Conservation (phyloP, 2,329 filamentous ascomycete genomes). For the Penicillium occitanis region DNA sequence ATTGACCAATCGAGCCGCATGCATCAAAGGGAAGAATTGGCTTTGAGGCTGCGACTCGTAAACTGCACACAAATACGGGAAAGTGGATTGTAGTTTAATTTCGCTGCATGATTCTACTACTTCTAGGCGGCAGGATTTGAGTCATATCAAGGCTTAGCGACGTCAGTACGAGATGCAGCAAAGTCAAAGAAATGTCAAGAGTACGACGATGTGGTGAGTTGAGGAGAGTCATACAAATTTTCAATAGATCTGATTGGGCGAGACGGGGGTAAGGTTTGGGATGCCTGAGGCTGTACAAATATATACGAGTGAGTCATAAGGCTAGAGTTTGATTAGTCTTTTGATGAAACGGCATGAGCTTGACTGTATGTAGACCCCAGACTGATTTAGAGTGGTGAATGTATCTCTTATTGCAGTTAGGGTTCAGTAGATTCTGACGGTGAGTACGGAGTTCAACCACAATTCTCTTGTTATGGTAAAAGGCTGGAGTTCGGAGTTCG, state of each 20-base stretch:
- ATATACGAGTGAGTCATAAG: neutral
- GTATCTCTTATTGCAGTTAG: neutral
- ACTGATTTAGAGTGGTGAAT: neutral
- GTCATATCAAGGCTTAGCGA: neutral
- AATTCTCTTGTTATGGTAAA: neutral
- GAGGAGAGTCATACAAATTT: neutral
- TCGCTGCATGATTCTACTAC: neutral
- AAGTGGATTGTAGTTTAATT: neutral
- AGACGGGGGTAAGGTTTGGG: neutral
- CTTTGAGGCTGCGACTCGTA: neutral
- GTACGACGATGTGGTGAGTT: neutral
- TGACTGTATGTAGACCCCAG: neutral
- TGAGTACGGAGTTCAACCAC: neutral
- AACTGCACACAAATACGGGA: neutral
- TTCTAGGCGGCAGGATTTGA: conserved; percentile 1
- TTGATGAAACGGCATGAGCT: neutral
- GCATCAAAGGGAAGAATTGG: conserved; percentile 10
- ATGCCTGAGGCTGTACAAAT: neutral
- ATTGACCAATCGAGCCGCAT: conserved; percentile 12
- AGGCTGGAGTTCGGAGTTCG: neutral
- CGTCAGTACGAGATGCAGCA: neutral
- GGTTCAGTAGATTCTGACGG: neutral
- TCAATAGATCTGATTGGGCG: neutral
- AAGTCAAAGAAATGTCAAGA: neutral
- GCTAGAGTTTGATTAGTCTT: neutral